Evolutionary conservation across 495 filamentous ascomycete genomes (phyloP), one percentile per base, ranked within the genome.

Genomic region (Daldinia concentrica): DNA sequence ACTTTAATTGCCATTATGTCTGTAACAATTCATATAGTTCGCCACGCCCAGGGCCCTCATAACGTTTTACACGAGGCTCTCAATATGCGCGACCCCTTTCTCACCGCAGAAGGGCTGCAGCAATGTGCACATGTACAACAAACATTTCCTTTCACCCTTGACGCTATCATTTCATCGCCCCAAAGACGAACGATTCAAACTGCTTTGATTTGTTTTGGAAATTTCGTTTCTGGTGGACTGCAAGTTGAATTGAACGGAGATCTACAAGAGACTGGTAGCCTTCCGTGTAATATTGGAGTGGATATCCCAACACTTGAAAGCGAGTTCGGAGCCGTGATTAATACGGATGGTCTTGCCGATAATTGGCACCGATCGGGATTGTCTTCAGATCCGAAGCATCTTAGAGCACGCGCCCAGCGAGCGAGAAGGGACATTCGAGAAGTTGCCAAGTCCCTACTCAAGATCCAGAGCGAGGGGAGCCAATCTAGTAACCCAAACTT

Each of bases 111-210:
- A 8, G 94, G 94, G 74, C 83, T 90, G 68, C 68, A 86, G 15
- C 93, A 97, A 87, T 96, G 94, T 79, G 76, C 71, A 4, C 71
- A 78, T 0, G 86, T 97, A 29, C 74, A 80, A 34, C 66, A 78
- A 0, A 72, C 57, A 19, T 93, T 95, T 78, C 89, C 90, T 11
- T 66, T 81, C 72, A 84, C 87, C 68, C 72, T 81, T 9, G 72
- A 85, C 17, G 76, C 92, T 74, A 81, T 97, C 5, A 84, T 93
- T 8, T 87, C 91, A 51, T 96, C 93, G 0, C 94, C 94, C 0
- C 85, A 95, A 58, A 89, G 89, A 24, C 89, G 94, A 60, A 92
- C 93, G 1, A 82, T 98, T 41, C 89, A 92, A 76, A 97, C 94
- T 0, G 86, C 90, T 2, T 82, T 96, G 4, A 79, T 90, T 51